Evolutionary conservation across 768 basidiomycete species (phyloP).

Genomic region (Boletellus emodensis): DNA sequence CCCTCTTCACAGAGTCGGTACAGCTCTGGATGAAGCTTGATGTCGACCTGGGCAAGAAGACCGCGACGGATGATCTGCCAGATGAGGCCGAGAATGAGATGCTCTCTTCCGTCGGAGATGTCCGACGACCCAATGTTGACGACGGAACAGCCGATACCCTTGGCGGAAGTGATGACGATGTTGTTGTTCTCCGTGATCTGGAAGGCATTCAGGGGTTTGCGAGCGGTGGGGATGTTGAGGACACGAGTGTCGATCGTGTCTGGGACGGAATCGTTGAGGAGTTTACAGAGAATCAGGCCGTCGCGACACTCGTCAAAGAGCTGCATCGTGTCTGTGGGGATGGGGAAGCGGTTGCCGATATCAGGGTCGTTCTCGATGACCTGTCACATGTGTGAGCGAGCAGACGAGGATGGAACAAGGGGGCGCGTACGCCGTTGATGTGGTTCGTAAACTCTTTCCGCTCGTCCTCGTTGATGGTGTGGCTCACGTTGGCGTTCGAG

Average conservation of each 20-base stretch:
- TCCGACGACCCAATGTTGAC: constrained; percentile 97
- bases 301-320: constrained; percentile 96
- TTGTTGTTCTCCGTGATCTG: constrained; percentile 99
- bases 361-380: constrained; percentile 90
- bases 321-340: constrained; percentile 96
- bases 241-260: constrained; percentile 99
- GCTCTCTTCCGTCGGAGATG: constrained; percentile 89
- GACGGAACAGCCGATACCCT: constrained; percentile 97
- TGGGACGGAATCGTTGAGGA: constrained; percentile 98
- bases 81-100: constrained; percentile 94
- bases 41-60: constrained; percentile 90
- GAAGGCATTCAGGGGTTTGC: constrained; percentile 92
- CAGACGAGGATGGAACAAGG: neutral
- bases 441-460: constrained; percentile 95
- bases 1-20: constrained; percentile 95
- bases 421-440: constrained; percentile 78
- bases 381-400: constrained; percentile 39
- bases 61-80: constrained; percentile 98
- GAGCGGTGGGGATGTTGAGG: constrained; percentile 78
- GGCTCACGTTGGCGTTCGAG: constrained; percentile 91
- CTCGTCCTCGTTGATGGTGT: constrained; percentile 98
- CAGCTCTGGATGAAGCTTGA: constrained; percentile 96
- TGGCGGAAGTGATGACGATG: constrained; percentile 96
- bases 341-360: constrained; percentile 76
- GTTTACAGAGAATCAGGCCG: constrained; percentile 94